phyloP scores from a whole-genome alignment of 2,329 filamentous ascomycete genomes.

The Trichoderma afroharzianum region DNA sequence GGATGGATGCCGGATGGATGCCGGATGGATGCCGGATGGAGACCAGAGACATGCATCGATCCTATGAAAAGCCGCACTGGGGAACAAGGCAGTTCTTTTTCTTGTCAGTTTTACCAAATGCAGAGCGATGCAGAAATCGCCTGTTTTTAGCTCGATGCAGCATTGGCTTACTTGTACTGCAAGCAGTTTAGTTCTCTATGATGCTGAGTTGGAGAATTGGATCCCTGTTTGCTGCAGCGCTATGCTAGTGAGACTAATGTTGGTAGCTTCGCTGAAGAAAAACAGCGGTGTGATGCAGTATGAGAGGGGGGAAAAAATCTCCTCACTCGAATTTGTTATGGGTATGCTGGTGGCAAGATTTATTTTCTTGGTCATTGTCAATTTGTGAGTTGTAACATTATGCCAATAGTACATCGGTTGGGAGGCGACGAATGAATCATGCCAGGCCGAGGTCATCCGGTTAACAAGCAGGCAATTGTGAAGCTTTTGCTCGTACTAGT shows the following conservation, averaged over 20 bases:
- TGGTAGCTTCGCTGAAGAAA: background rate
- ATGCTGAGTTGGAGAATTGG: background rate
- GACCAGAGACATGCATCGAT: background rate
- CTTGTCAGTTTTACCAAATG: background rate
- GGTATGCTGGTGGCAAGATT: background rate
- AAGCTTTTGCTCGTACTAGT: too few relatives aligned
- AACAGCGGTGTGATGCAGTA: constrained; percentile 12
- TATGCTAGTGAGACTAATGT: background rate
- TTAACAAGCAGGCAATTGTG: too few relatives aligned
- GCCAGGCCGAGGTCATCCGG: background rate
- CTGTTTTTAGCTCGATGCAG: background rate
- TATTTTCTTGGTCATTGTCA: background rate
- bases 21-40: background rate
- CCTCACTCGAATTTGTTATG: background rate
- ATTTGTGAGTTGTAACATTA: background rate
- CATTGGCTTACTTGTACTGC: background rate
- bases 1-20: background rate
- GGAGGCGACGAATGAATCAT: background rate
- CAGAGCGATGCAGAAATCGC: background rate
- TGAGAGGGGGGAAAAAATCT: background rate
- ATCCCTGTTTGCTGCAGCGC: constrained; percentile 4
- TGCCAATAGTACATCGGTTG: background rate
- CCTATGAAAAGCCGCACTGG: background rate
- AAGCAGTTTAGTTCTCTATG: background rate
- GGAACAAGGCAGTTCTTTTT: background rate